Conservation (phyloP, 495 filamentous ascomycete species). For the Cryomyces minteri region DNA sequence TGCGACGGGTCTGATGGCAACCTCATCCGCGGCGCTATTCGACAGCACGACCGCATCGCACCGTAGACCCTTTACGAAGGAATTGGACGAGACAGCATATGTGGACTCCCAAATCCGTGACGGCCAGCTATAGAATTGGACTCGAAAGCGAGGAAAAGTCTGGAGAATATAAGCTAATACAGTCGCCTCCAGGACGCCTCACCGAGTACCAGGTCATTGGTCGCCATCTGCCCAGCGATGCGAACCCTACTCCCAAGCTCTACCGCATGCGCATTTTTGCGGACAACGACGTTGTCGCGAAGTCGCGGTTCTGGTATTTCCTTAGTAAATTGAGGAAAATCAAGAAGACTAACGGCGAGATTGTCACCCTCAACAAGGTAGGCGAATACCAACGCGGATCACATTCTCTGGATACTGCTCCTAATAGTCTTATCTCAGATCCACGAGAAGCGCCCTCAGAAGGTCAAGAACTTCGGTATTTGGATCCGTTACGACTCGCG, state of each 20-base stretch:
- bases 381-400: conserved; percentile 15
- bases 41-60: too few relatives aligned
- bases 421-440: conserved; percentile 37
- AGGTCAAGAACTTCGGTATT: conserved; percentile 99
- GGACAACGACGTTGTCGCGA: conserved; percentile 90
- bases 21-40: too few relatives aligned
- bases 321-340: conserved; percentile 94
- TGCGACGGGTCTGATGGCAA: too few relatives aligned
- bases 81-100: too few relatives aligned
- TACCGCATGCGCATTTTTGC: conserved; percentile 99
- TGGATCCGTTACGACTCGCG: conserved; percentile 99
- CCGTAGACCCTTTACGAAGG: too few relatives aligned
- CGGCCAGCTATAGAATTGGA: too few relatives aligned
- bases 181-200: conserved; percentile 60
- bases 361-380: conserved; percentile 92
- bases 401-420: background rate
- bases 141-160: too few relatives aligned
- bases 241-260: conserved; percentile 87
- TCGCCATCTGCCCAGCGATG: conserved; percentile 92
- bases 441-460: conserved; percentile 90
- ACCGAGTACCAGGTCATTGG: conserved; percentile 99
- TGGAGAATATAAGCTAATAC: too few relatives aligned
- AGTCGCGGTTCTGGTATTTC: conserved; percentile 99
- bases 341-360: conserved; percentile 99
- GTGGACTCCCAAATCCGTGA: too few relatives aligned